Evolutionary conservation across 805 yeast species (phyloP).

Genomic region (Candida rishiriensis): DNA sequence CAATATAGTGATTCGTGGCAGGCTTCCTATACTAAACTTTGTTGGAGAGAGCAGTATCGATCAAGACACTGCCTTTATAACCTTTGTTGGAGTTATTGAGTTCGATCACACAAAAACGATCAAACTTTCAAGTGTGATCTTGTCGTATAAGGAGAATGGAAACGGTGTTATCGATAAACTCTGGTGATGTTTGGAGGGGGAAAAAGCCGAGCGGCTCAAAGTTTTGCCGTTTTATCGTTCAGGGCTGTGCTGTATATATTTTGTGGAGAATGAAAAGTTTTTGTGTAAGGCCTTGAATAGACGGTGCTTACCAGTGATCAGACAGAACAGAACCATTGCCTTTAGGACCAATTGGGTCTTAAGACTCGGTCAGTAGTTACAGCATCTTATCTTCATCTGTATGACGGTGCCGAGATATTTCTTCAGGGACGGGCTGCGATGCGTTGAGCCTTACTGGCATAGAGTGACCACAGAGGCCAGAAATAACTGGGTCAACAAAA

Average conservation of each 20-base stretch:
- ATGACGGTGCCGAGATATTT: too few relatives aligned
- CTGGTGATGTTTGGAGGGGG: conserved; percentile 17
- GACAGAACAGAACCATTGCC: too few relatives aligned
- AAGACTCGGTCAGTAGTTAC: too few relatives aligned
- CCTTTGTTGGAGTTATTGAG: conserved; percentile 31
- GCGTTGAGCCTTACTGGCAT: conserved; percentile 14
- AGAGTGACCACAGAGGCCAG: conserved; percentile 9
- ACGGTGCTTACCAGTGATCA: too few relatives aligned
- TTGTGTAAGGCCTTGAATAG: too few relatives aligned
- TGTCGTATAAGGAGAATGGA: conserved; percentile 26
- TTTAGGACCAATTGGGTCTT: too few relatives aligned
- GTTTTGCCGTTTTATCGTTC: too few relatives aligned
- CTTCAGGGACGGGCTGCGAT: conserved; percentile 9
- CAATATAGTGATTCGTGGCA: conserved; percentile 27
- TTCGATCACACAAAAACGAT: conserved; percentile 34
- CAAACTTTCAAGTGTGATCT: conserved; percentile 22
- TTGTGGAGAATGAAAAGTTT: too few relatives aligned
- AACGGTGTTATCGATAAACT: conserved; percentile 25
- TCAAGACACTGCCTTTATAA: conserved; percentile 26
- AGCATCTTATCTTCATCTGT: too few relatives aligned
- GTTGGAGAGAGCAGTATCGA: conserved; percentile 16
- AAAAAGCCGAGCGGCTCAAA: too few relatives aligned
- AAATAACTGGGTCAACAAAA: conserved; percentile 9
- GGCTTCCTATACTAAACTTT: conserved; percentile 21
- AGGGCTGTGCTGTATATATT: too few relatives aligned